Conservation (phyloP, 208 protist species). For the Trypanosoma vivax region DNA sequence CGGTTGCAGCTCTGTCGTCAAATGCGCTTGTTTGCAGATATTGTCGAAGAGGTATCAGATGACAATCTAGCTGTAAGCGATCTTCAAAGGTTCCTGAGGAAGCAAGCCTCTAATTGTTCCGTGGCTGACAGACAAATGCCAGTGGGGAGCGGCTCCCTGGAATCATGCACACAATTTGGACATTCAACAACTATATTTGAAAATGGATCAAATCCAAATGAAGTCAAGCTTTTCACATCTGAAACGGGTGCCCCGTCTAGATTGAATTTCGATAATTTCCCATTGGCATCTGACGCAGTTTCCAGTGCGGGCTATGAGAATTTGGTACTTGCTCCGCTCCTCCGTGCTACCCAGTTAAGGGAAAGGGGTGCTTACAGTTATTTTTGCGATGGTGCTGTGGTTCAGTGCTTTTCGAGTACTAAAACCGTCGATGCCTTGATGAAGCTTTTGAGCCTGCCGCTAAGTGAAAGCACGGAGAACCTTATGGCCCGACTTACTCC, state of each 20-base stretch:
- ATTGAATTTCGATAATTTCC: too few species aligned
- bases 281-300: neutral
- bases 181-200: too few species aligned
- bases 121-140: too few species aligned
- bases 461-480: slow-evolving; percentile 31
- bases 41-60: slow-evolving; percentile 20
- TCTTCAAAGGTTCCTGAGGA: slow-evolving; percentile 30
- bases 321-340: neutral
- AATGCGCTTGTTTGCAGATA: slow-evolving; percentile 32
- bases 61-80: slow-evolving; percentile 16
- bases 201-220: too few species aligned
- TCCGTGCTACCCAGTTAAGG: neutral
- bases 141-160: too few species aligned
- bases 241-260: too few species aligned
- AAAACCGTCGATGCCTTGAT: slow-evolving; percentile 20
- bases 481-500: slow-evolving; percentile 35
- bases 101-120: slow-evolving; percentile 25
- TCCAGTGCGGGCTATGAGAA: neutral
- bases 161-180: too few species aligned
- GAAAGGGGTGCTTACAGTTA: slow-evolving; percentile 33
- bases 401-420: slow-evolving; percentile 24
- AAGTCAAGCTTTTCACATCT: too few species aligned
- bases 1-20: slow-evolving; percentile 48
- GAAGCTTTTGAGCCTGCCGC: slow-evolving; percentile 22
- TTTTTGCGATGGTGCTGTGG: slow-evolving; percentile 30